A percentile compares a stretch with the other conserved stretches of the same genome.
phyloP scores from a whole-genome alignment of 495 filamentous ascomycete genomes.

The Tuber brumale region DNA sequence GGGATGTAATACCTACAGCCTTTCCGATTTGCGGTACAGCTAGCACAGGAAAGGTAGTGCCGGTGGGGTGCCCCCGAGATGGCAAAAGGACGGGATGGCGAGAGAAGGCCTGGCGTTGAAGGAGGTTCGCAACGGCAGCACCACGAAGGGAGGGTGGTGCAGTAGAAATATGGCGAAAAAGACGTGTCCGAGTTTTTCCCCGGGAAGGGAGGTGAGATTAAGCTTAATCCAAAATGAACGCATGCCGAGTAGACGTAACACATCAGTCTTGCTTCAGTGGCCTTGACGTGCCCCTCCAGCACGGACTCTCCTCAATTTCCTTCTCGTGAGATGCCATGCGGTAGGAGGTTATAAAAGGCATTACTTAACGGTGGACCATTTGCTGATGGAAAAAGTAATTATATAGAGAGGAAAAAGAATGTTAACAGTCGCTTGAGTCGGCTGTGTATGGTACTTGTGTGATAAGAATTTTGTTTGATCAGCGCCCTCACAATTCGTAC shows the following conservation, averaged over 20 bases:
- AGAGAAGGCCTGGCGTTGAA: not conserved
- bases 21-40: not conserved
- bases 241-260: not conserved
- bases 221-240: not conserved
- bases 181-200: not conserved
- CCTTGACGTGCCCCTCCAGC: not conserved
- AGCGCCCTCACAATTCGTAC: not conserved
- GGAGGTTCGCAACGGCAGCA: not conserved
- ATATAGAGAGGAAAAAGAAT: not conserved
- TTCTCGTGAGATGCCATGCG: not conserved
- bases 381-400: conserved; percentile 1
- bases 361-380: not conserved
- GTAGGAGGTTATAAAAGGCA: not conserved
- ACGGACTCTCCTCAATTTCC: not conserved
- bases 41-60: not conserved
- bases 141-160: not conserved
- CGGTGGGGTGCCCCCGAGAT: not conserved
- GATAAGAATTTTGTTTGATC: not conserved
- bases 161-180: not conserved
- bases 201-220: not conserved
- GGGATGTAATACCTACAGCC: not conserved
- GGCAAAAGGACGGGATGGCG: not conserved
- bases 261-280: not conserved
- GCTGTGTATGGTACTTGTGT: not conserved
- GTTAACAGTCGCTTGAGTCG: not conserved